Evolutionary conservation across 768 basidiomycete genomes (phyloP).

Genomic region (Filobasidium floriforme): DNA sequence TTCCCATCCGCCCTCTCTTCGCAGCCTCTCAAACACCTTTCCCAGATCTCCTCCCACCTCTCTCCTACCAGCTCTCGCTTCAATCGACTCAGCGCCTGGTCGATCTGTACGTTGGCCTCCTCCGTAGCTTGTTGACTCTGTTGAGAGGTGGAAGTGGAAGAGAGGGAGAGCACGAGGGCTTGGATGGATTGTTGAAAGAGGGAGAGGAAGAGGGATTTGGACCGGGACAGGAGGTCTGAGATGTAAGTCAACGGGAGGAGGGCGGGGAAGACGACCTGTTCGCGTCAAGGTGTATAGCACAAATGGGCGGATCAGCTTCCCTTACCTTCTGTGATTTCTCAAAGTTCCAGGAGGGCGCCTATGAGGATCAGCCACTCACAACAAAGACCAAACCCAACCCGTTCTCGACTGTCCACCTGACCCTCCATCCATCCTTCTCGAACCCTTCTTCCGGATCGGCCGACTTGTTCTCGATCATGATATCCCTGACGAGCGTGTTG

Average conservation of each 20-base stretch:
- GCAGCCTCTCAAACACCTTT: constrained; percentile 36
- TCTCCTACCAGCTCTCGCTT: constrained; percentile 31
- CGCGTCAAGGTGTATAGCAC: no score
- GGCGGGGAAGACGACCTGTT: constrained; percentile 88
- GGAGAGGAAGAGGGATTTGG: constrained; percentile 78
- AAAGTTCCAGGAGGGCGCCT: neutral
- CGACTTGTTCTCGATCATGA: constrained; percentile 71
- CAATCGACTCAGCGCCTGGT: constrained; percentile 26
- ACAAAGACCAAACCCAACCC: constrained; percentile 95
- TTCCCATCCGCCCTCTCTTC: constrained; percentile 25
- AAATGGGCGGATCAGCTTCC: no score
- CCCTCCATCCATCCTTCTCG: constrained; percentile 88
- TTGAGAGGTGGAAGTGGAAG: constrained; percentile 26
- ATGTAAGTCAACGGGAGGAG: constrained; percentile 91
- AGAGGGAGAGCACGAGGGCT: constrained; percentile 70
- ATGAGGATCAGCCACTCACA: constrained; percentile 50
- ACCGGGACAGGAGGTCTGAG: constrained; percentile 70
- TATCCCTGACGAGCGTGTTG: constrained; percentile 79
- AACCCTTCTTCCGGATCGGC: constrained; percentile 61
- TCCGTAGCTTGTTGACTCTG: neutral
- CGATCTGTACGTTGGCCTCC: neutral
- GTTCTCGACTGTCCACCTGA: constrained; percentile 91
- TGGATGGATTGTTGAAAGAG: constrained; percentile 76
- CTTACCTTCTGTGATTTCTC: neutral
- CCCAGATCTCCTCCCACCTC: constrained; percentile 38